These are phyloP conservation scores for Amanita molliuscula DNA, from an alignment of 768 basidiomycete species.

Conservation along the genomic window DNA sequence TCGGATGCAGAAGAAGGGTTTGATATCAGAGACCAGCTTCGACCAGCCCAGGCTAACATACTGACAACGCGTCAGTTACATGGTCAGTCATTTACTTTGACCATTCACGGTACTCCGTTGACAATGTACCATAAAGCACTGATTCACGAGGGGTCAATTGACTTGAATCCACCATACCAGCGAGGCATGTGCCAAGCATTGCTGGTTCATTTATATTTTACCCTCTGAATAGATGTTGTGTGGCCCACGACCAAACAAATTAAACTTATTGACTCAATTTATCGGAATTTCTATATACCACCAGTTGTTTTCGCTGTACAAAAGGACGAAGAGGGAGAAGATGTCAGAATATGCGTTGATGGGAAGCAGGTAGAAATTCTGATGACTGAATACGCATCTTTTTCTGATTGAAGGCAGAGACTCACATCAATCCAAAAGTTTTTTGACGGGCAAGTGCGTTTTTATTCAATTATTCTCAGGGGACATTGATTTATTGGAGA, in stretches of 20 bases:
- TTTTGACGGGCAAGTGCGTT: constrained; percentile 58
- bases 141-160: constrained; percentile 62
- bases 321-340: constrained; percentile 42
- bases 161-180: constrained; percentile 65
- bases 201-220: neutral
- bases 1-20: constrained; percentile 32
- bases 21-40: constrained; percentile 30
- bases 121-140: constrained; percentile 25
- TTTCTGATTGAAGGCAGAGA: constrained; percentile 27
- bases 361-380: constrained; percentile 58
- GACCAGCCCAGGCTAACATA: constrained; percentile 27
- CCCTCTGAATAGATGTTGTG: constrained; percentile 48
- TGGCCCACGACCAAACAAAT: constrained; percentile 67
- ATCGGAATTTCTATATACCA: constrained; percentile 71
- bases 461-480: constrained; percentile 13
- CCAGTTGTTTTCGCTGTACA: constrained; percentile 66
- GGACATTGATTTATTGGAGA: neutral
- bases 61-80: constrained; percentile 37
- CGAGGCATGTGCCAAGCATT: constrained; percentile 34
- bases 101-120: neutral
- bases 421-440: constrained; percentile 74
- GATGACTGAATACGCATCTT: neutral
- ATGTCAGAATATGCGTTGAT: constrained; percentile 60
- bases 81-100: constrained; percentile 20
- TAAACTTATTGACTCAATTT: constrained; percentile 66